These are phyloP conservation scores for Beauveria bassiana DNA, from an alignment of 2,329 filamentous ascomycete species.

Conservation along the genomic window DNA sequence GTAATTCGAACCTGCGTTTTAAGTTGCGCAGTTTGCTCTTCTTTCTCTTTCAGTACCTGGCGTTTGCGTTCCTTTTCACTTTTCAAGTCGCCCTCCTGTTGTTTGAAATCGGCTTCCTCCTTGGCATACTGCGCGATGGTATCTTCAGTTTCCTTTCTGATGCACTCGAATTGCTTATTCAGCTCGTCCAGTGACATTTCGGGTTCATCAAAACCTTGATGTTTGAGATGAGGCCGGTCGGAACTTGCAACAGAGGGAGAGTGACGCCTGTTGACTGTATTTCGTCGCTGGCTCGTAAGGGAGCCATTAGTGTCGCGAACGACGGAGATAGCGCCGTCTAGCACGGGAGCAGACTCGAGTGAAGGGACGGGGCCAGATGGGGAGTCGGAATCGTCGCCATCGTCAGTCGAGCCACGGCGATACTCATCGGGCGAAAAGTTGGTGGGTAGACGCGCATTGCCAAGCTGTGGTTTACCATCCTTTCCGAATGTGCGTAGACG, in stretches of 20 bases:
- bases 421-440: slow-evolving; percentile 48
- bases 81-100: slow-evolving; percentile 59
- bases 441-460: slow-evolving; percentile 47
- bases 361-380: slow-evolving; percentile 44
- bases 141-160: slow-evolving; percentile 79
- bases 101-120: slow-evolving; percentile 63
- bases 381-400: slow-evolving; percentile 37
- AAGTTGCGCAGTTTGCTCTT: slow-evolving; percentile 78
- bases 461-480: slow-evolving; percentile 55
- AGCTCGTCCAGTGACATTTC: slow-evolving; percentile 67
- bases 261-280: slow-evolving; percentile 63
- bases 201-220: slow-evolving; percentile 42
- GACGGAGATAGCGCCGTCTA: slow-evolving; percentile 54
- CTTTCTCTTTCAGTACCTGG: slow-evolving; percentile 76
- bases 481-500: slow-evolving; percentile 69
- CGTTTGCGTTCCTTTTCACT: slow-evolving; percentile 74
- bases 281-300: slow-evolving; percentile 29
- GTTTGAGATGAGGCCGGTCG: slow-evolving; percentile 40
- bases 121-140: slow-evolving; percentile 61
- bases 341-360: slow-evolving; percentile 53
- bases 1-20: slow-evolving; percentile 73
- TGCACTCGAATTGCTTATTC: slow-evolving; percentile 70
- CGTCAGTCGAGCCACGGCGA: slow-evolving; percentile 31
- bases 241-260: slow-evolving; percentile 61
- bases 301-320: slow-evolving; percentile 54